Percentiles rank a stretch among this genome's conserved stretches.
These are phyloP conservation scores for Tagetes erecta DNA, from an alignment of 129 eudicot species.

Conservation along the genomic window DNA sequence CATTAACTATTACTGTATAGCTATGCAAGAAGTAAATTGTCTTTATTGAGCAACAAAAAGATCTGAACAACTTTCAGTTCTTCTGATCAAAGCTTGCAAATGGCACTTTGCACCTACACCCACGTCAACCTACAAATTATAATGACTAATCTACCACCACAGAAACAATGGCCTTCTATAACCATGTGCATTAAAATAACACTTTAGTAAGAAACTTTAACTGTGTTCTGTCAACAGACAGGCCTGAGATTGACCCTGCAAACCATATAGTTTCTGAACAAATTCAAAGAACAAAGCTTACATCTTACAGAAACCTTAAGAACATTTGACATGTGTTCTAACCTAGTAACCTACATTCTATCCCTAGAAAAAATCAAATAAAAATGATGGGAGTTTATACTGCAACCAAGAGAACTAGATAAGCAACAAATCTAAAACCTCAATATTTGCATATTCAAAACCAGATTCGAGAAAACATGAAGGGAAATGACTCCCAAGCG, in stretches of 20 bases:
- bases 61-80: background rate
- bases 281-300: background rate
- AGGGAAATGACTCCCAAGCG: background rate
- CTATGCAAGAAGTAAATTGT: background rate
- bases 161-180: background rate
- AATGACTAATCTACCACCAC: slow-evolving; percentile 8
- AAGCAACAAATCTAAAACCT: background rate
- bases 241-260: background rate
- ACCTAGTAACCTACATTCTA: background rate
- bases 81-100: background rate
- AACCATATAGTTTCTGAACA: background rate
- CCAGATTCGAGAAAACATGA: background rate
- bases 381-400: background rate
- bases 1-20: background rate
- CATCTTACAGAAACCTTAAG: background rate
- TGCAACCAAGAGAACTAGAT: background rate
- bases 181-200: background rate
- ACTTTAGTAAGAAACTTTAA: background rate
- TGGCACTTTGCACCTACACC: background rate
- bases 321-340: background rate
- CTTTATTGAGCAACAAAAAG: background rate
- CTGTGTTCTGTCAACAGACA: background rate
- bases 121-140: background rate
- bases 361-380: background rate
- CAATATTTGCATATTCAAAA: background rate